Evolutionary conservation across 1,139 yeast genomes (phyloP).

Genomic region (Citeromyces hawaiiensis): DNA sequence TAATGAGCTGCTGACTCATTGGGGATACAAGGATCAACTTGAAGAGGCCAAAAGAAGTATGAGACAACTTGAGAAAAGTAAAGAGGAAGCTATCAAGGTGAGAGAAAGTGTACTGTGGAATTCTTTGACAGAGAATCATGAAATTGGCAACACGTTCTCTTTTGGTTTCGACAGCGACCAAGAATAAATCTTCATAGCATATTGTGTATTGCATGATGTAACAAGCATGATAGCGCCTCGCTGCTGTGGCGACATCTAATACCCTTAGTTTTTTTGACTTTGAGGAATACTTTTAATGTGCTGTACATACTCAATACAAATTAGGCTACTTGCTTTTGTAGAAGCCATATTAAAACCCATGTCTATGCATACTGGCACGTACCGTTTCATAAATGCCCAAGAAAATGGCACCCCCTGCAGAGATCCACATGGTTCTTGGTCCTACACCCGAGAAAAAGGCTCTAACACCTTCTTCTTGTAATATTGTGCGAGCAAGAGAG

Average conservation of each 20-base stretch:
- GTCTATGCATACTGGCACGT: constrained; percentile 15
- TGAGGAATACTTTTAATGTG: no score
- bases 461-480: constrained; percentile 50
- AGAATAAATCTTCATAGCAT: constrained; percentile 3
- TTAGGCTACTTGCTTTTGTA: no score
- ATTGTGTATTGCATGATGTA: neutral
- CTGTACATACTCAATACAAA: no score
- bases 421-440: constrained; percentile 93
- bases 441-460: constrained; percentile 80
- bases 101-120: constrained; percentile 13
- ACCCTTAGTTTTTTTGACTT: no score
- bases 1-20: constrained; percentile 25
- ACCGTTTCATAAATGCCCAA: constrained; percentile 86
- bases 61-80: constrained; percentile 19
- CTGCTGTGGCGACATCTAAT: no score
- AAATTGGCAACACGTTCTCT: constrained; percentile 18
- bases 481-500: constrained; percentile 30
- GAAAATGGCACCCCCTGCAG: constrained; percentile 97
- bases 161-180: constrained; percentile 18
- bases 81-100: constrained; percentile 11
- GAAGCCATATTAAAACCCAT: no score
- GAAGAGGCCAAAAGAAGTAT: constrained; percentile 20
- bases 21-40: constrained; percentile 22
- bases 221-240: no score
- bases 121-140: constrained; percentile 15